Conservation (phyloP, 1,284 basidiomycete species). For the Rhodotorula sp. region DNA sequence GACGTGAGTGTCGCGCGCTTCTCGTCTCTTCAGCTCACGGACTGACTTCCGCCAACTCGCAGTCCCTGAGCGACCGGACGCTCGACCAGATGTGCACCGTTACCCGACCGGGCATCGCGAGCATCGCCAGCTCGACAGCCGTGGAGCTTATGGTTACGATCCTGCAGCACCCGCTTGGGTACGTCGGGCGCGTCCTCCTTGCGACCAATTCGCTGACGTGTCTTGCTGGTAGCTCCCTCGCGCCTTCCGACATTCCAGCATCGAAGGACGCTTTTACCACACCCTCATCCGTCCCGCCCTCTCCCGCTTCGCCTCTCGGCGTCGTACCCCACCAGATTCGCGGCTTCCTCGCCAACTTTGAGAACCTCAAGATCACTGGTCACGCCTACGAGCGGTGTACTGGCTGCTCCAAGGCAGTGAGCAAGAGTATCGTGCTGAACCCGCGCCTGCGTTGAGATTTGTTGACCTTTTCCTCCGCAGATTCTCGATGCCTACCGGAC, state of each 20-base stretch:
- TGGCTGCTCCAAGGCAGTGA: constrained; percentile 76
- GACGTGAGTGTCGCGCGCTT: constrained; percentile 59
- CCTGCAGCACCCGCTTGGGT: constrained; percentile 87
- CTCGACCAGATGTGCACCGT: constrained; percentile 99
- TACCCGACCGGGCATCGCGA: constrained; percentile 89
- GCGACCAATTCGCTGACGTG: neutral
- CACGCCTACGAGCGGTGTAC: constrained; percentile 85
- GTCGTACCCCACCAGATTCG: constrained; percentile 90
- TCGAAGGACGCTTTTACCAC: neutral
- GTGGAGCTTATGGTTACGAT: constrained; percentile 89
- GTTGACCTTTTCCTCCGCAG: constrained; percentile 50
- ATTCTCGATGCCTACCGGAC: constrained; percentile 71
- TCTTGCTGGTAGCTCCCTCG: constrained; percentile 55
- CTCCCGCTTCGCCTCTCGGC: constrained; percentile 63
- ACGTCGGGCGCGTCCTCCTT: constrained; percentile 38
- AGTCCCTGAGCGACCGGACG: constrained; percentile 91
- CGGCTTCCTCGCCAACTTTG: constrained; percentile 82
- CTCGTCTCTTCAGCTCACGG: neutral
- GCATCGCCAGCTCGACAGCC: constrained; percentile 84
- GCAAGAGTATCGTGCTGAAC: constrained; percentile 39
- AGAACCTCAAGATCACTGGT: constrained; percentile 76
- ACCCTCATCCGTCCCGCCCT: neutral
- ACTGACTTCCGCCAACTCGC: neutral
- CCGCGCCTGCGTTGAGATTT: neutral
- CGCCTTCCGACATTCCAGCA: constrained; percentile 48